Evolutionary conservation across 169 alveolate species (phyloP).

Genomic region (Plasmodium chabaudi): DNA sequence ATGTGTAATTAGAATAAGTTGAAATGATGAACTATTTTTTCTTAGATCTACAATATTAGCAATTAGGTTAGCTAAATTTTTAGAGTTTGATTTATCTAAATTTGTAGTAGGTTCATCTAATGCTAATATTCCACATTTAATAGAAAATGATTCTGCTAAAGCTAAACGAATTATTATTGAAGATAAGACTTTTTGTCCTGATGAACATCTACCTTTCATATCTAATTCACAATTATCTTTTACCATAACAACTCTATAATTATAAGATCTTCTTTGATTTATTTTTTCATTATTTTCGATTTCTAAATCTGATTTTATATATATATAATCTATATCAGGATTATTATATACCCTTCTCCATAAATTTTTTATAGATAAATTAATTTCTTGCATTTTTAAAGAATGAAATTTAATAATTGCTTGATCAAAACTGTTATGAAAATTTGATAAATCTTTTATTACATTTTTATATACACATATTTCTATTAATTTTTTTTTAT

Average conservation of each 20-base stretch:
- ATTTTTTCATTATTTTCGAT: constrained; percentile 33
- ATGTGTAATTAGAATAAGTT: constrained; percentile 98
- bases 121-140: constrained; percentile 97
- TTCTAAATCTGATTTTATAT: constrained; percentile 35
- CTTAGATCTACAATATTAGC: constrained; percentile 79
- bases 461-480: constrained; percentile 73
- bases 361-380: constrained; percentile 93
- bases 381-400: constrained; percentile 95
- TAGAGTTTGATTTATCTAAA: constrained; percentile 95
- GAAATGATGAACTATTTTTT: constrained; percentile 84
- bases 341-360: constrained; percentile 98
- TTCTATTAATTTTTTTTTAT: constrained; percentile 54
- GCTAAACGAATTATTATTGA: constrained; percentile 98
- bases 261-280: constrained; percentile 79
- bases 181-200: constrained; percentile 98
- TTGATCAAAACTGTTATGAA: constrained; percentile 79
- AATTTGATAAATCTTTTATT: constrained; percentile 33
- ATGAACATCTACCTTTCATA: constrained; percentile 98
- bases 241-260: constrained; percentile 91
- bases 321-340: constrained; percentile 94
- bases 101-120: constrained; percentile 99
- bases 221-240: constrained; percentile 90
- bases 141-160: constrained; percentile 98
- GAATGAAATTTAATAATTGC: constrained; percentile 81
- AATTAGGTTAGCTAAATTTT: constrained; percentile 87